phyloP scores from a whole-genome alignment of 257 asterid species.

The Gentiana dahurica region DNA sequence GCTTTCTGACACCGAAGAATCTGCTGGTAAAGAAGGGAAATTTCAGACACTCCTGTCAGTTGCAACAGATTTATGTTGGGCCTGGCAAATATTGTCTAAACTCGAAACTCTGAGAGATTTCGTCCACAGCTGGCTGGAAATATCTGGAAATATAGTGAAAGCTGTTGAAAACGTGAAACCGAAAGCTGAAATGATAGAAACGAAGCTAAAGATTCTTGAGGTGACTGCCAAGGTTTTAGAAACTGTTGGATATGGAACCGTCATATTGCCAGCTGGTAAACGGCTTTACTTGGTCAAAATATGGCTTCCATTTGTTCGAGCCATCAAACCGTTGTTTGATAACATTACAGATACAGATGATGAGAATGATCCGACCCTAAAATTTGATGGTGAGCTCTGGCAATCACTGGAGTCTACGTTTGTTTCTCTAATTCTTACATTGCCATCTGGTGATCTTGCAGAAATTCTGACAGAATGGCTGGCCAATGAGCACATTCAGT shows the following conservation, averaged over 20 bases:
- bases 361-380: constrained; percentile 28
- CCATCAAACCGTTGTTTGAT: constrained; percentile 40
- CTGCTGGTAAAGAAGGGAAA: constrained; percentile 23
- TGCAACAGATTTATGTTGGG: constrained; percentile 63
- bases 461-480: constrained; percentile 71
- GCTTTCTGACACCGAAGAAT: constrained; percentile 27
- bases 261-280: constrained; percentile 36
- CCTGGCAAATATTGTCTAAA: constrained; percentile 51
- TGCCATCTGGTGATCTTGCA: constrained; percentile 74
- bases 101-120: constrained; percentile 49
- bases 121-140: constrained; percentile 50
- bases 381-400: constrained; percentile 62
- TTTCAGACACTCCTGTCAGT: constrained; percentile 26
- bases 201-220: constrained; percentile 48
- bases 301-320: constrained; percentile 69
- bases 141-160: constrained; percentile 34
- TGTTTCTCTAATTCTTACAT: constrained; percentile 53
- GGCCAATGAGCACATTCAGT: constrained; percentile 36
- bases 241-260: constrained; percentile 47
- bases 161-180: constrained; percentile 23
- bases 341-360: constrained; percentile 23
- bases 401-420: constrained; percentile 67
- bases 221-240: constrained; percentile 55
- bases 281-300: constrained; percentile 43
- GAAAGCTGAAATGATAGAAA: constrained; percentile 14